Percentiles rank a stretch among this genome's conserved stretches.
Evolutionary conservation across 352 stramenopile genomes (phyloP).

Genomic region (Pythium rishiriense): DNA sequence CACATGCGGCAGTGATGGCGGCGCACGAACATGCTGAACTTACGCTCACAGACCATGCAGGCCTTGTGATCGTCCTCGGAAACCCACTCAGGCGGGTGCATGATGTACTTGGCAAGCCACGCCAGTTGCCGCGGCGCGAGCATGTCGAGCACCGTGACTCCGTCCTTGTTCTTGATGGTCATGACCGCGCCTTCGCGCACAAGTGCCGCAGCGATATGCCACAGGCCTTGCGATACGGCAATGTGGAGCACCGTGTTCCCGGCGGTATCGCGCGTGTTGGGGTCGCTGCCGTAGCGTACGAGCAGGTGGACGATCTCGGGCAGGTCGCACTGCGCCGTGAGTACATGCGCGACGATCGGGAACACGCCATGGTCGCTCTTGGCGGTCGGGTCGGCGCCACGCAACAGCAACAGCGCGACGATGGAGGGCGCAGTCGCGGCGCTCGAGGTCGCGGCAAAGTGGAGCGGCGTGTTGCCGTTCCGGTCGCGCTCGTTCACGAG

Average conservation of each 20-base stretch:
- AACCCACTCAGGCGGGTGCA: conserved; percentile 73
- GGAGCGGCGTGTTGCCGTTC: conserved; percentile 81
- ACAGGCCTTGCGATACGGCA: conserved; percentile 71
- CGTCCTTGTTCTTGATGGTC: conserved; percentile 77
- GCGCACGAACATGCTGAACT: conserved; percentile 70
- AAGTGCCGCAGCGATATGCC: conserved; percentile 68
- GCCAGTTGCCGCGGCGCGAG: conserved; percentile 67
- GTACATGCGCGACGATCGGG: conserved; percentile 72
- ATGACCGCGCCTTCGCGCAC: conserved; percentile 66
- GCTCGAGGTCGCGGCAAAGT: conserved; percentile 75
- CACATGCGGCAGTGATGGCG: conserved; percentile 84
- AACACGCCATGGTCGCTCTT: conserved; percentile 78
- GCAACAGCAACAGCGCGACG: conserved; percentile 59
- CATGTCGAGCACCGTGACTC: conserved; percentile 73
- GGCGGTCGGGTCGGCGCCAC: conserved; percentile 56
- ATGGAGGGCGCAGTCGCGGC: conserved; percentile 46
- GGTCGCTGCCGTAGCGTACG: conserved; percentile 74
- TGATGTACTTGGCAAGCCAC: conserved; percentile 80
- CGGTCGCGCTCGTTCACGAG: conserved; percentile 66
- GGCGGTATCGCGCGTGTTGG: conserved; percentile 64
- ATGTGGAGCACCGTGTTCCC: conserved; percentile 84
- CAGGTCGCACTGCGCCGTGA: conserved; percentile 70
- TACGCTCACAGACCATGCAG: conserved; percentile 73
- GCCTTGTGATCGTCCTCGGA: conserved; percentile 55
- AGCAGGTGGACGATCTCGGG: conserved; percentile 71